Evolutionary conservation across 305 asterid genomes (phyloP).

Genomic region (Solanum hybrid): DNA sequence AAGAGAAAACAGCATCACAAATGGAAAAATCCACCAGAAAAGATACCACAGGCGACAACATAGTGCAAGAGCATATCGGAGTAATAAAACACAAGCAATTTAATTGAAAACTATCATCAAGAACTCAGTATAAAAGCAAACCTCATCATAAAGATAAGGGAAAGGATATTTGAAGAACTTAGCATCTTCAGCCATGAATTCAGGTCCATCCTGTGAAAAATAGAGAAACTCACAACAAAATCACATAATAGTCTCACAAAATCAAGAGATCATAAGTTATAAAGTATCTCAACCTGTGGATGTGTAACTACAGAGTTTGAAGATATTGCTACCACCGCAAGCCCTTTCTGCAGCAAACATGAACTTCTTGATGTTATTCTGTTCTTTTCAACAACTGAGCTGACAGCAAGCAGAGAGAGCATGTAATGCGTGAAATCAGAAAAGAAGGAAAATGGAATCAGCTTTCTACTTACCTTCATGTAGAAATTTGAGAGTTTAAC

Average conservation of each 20-base stretch:
- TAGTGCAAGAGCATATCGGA: neutral
- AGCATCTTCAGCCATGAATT: conserved; percentile 82
- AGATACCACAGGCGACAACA: neutral
- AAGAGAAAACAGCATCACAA: neutral
- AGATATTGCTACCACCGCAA: conserved; percentile 81
- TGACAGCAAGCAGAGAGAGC: neutral
- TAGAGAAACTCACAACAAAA: conserved; percentile 21
- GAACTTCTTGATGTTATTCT: neutral
- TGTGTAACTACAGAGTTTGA: conserved; percentile 73
- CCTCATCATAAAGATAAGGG: conserved; percentile 91
- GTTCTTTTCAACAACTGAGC: neutral
- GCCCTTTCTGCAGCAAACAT: conserved; percentile 68
- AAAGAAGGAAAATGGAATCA: conserved; percentile 5
- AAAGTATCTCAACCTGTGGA: conserved; percentile 65
- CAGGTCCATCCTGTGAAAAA: conserved; percentile 81
- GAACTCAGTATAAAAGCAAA: neutral
- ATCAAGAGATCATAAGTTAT: conserved; percentile 22
- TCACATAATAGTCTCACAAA: conserved; percentile 24
- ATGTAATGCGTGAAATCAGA: neutral
- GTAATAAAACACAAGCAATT: neutral
- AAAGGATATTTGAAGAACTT: conserved; percentile 57
- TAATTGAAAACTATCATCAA: neutral
- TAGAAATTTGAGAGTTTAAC: conserved; percentile 77
- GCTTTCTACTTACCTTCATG: conserved; percentile 48
- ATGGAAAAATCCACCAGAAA: neutral